These are phyloP conservation scores for Backusella sp. DNA, from an alignment of 192 early-diverging fungal genomes.

Conservation along the genomic window DNA sequence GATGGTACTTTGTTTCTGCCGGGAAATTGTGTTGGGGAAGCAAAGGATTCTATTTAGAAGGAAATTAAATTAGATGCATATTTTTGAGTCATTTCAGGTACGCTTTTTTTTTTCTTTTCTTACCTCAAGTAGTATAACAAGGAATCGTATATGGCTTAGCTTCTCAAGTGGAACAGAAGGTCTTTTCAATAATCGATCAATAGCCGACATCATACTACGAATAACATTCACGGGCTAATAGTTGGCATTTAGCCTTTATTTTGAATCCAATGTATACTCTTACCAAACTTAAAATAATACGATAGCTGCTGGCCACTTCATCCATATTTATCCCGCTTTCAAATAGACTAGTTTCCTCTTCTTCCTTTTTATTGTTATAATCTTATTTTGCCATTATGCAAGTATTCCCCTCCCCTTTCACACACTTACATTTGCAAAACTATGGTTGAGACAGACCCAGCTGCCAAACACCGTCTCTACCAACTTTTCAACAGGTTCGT, in stretches of 20 bases:
- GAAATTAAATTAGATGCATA: neutral
- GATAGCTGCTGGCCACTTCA: conserved; percentile 64
- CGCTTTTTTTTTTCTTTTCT: neutral
- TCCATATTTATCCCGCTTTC: conserved; percentile 63
- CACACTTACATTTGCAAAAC: conserved; percentile 50
- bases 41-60: conserved; percentile 67
- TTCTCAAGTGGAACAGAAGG: conserved; percentile 44
- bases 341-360: conserved; percentile 40
- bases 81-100: neutral
- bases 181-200: conserved; percentile 67
- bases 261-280: neutral
- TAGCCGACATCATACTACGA: conserved; percentile 72
- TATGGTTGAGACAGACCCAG: conserved; percentile 63
- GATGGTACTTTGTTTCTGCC: conserved; percentile 80
- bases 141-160: conserved; percentile 71
- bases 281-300: conserved; percentile 59
- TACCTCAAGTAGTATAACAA: conserved; percentile 86
- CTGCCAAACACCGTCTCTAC: conserved; percentile 45
- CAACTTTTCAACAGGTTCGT: conserved; percentile 26
- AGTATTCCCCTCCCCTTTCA: neutral
- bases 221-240: conserved; percentile 57
- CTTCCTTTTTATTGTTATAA: conserved; percentile 29
- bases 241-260: conserved; percentile 10
- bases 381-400: neutral
- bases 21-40: conserved; percentile 71